phyloP scores from a whole-genome alignment of 2,329 filamentous ascomycete genomes.

The Aspergillus viridinutans region DNA sequence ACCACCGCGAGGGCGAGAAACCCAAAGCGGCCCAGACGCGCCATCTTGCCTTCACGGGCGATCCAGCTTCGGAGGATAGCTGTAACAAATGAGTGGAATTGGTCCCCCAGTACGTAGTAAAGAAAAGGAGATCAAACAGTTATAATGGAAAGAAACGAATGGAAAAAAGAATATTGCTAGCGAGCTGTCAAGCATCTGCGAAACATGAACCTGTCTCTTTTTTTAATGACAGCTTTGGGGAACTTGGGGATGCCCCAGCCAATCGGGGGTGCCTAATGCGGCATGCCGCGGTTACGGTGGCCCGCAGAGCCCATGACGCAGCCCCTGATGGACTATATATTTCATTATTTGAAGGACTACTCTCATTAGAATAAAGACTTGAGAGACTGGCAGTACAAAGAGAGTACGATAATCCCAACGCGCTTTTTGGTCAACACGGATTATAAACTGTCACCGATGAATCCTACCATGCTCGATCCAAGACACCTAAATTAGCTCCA shows the following conservation, averaged over 20 bases:
- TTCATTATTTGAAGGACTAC: background rate
- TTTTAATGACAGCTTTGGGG: constrained; percentile 14
- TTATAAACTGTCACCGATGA: background rate
- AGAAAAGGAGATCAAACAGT: constrained; percentile 17
- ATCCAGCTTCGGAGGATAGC: constrained; percentile 2
- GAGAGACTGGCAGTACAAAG: background rate
- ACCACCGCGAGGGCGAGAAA: constrained; percentile 85
- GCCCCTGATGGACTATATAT: background rate
- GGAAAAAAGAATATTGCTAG: background rate
- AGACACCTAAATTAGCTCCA: constrained; percentile 14
- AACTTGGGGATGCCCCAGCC: constrained; percentile 16
- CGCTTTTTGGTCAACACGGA: background rate
- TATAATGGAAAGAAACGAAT: background rate
- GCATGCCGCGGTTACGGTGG: constrained; percentile 11
- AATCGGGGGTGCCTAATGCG: constrained; percentile 11
- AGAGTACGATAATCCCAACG: background rate
- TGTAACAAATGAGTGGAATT: background rate
- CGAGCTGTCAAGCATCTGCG: background rate
- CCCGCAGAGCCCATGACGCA: constrained; percentile 1
- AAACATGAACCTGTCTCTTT: constrained; percentile 10
- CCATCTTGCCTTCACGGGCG: constrained; percentile 32
- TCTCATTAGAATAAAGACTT: background rate
- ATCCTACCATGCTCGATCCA: background rate
- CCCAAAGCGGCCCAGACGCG: constrained; percentile 64
- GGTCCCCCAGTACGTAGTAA: background rate